A percentile compares a stretch with the other conserved stretches of the same genome.
Evolutionary conservation across 495 filamentous ascomycete genomes (phyloP).

Genomic region (Aspergillus leporis): DNA sequence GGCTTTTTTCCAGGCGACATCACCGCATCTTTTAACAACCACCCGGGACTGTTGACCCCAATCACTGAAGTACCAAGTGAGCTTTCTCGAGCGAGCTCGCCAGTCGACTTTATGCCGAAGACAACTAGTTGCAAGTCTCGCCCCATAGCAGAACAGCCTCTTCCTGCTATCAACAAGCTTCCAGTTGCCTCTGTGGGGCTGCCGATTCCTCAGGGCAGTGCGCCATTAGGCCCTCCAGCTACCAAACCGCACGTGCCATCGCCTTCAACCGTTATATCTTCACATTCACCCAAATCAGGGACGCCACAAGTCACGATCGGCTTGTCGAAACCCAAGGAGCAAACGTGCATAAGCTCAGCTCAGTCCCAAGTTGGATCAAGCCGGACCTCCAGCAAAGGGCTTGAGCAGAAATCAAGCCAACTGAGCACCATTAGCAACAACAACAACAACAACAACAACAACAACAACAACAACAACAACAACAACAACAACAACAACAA

Average conservation of each 20-base stretch:
- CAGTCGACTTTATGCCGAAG: not conserved
- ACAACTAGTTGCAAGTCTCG: not conserved
- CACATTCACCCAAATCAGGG: not conserved
- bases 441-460: too few relatives aligned
- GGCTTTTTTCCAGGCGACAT: not conserved
- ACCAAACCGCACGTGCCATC: not conserved
- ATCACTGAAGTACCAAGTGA: not conserved
- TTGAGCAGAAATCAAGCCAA: too few relatives aligned
- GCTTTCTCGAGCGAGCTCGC: not conserved
- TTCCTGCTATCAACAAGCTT: not conserved
- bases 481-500: too few relatives aligned
- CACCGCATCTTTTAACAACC: not conserved
- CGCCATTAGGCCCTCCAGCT: not conserved
- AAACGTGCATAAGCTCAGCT: too few relatives aligned
- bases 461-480: too few relatives aligned
- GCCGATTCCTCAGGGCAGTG: not conserved
- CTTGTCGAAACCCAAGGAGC: not conserved
- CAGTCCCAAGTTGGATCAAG: too few relatives aligned
- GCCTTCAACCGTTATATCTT: not conserved
- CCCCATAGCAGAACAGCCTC: not conserved
- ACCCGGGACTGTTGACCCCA: not conserved
- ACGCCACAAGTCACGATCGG: not conserved
- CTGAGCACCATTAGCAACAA: too few relatives aligned
- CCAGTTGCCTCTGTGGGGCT: not conserved
- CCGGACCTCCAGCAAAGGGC: too few relatives aligned